These are phyloP conservation scores for Phytophthora colocasiae DNA, from an alignment of 352 stramenopile species.

Conservation along the genomic window DNA sequence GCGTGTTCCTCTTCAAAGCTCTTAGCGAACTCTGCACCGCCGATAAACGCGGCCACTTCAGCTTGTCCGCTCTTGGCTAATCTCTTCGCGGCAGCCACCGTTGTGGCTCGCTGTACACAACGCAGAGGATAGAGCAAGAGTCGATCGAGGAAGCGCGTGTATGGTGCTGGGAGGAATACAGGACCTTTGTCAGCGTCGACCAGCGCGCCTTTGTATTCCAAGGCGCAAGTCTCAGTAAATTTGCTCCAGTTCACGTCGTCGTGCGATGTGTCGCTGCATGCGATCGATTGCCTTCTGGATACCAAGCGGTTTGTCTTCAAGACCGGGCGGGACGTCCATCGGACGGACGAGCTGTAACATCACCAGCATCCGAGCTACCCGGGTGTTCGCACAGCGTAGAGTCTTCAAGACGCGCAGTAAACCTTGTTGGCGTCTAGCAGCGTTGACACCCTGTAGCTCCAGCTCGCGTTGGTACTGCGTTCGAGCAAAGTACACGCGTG, in stretches of 20 bases:
- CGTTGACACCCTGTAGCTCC: constrained; percentile 72
- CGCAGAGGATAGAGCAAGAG: constrained; percentile 71
- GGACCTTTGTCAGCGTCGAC: constrained; percentile 10
- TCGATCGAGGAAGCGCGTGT: constrained; percentile 62
- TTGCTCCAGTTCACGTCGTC: constrained; percentile 62
- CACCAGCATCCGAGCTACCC: constrained; percentile 71
- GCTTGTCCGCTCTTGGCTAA: constrained; percentile 61
- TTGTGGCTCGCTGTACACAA: constrained; percentile 60
- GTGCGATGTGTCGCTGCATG: constrained; percentile 56
- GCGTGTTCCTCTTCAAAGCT: constrained; percentile 77
- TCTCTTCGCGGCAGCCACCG: constrained; percentile 53
- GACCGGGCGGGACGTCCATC: constrained; percentile 52
- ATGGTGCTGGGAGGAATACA: constrained; percentile 62
- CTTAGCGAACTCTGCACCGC: constrained; percentile 70
- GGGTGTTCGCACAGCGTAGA: constrained; percentile 67
- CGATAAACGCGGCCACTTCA: constrained; percentile 62
- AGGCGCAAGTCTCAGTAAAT: constrained; percentile 54
- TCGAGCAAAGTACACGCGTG: constrained; percentile 70
- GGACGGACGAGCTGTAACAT: constrained; percentile 72
- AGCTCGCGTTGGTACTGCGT: constrained; percentile 69
- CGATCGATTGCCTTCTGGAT: constrained; percentile 67
- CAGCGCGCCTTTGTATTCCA: constrained; percentile 58
- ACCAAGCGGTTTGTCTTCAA: constrained; percentile 66
- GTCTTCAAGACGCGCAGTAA: constrained; percentile 59
- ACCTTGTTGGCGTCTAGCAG: constrained; percentile 62